Conservation (phyloP, 306 rosid genomes). For the Gleditsia sinensis region DNA sequence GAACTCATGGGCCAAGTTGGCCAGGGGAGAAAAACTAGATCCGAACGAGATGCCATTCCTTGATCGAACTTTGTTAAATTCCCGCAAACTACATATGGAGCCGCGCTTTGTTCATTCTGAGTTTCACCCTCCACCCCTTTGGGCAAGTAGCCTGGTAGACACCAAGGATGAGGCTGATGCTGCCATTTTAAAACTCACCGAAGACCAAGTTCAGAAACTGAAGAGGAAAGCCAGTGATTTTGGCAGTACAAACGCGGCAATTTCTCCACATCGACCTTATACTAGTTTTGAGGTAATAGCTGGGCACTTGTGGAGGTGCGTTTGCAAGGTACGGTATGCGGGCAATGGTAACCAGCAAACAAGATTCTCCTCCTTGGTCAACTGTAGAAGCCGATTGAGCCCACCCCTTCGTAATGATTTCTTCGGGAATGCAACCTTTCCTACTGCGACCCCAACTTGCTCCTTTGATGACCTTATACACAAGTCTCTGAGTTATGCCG, state of each 20-base stretch:
- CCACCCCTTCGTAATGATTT: conserved; percentile 35
- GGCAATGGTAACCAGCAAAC: conserved; percentile 31
- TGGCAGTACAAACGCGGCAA: no score
- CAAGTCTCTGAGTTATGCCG: conserved; percentile 30
- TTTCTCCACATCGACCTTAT: not conserved
- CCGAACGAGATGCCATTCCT: conserved; percentile 1
- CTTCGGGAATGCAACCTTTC: conserved; percentile 43
- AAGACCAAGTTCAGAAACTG: conserved; percentile 31
- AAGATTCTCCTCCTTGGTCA: conserved; percentile 34
- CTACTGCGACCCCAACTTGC: conserved; percentile 34
- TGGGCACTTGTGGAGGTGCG: conserved; percentile 49
- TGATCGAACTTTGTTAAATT: conserved; percentile 32
- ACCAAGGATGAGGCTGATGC: not conserved
- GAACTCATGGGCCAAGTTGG: conserved; percentile 39
- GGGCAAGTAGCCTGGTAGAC: conserved; percentile 6
- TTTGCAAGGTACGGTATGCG: conserved; percentile 26
- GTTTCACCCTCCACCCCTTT: conserved; percentile 42
- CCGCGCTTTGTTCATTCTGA: conserved; percentile 40
- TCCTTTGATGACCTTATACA: conserved; percentile 33
- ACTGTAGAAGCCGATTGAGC: conserved; percentile 35
- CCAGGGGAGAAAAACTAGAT: conserved; percentile 16
- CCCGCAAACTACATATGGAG: not conserved
- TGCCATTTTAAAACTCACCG: conserved; percentile 10
- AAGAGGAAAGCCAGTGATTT: conserved; percentile 17
- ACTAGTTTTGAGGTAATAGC: conserved; percentile 43